phyloP scores from a whole-genome alignment of 352 stramenopile species.

The Phytophthora vignae region DNA sequence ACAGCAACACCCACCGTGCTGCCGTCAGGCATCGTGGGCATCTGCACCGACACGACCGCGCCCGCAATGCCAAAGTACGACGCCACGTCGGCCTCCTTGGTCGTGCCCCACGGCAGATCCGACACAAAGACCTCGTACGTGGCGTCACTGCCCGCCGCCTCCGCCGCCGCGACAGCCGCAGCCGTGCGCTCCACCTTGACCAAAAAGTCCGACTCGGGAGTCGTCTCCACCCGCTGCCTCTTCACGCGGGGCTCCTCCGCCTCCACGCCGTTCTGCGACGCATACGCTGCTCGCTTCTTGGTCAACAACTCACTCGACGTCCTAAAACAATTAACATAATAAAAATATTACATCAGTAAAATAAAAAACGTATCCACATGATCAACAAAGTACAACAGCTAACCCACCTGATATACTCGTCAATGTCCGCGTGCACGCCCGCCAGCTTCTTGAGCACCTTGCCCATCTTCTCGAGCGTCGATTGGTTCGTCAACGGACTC shows the following conservation, averaged over 20 bases:
- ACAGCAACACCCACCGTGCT: constrained; percentile 76
- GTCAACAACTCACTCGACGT: constrained; percentile 48
- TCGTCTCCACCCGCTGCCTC: constrained; percentile 39
- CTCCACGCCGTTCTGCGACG: constrained; percentile 1
- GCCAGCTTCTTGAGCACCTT: constrained; percentile 50
- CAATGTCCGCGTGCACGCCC: constrained; percentile 52
- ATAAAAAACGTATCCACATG: too few relatives aligned
- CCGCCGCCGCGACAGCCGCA: constrained; percentile 25
- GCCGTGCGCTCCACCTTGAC: constrained; percentile 64
- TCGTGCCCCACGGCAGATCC: constrained; percentile 66
- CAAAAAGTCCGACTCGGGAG: constrained; percentile 32
- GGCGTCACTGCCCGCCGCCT: constrained; percentile 16
- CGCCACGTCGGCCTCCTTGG: constrained; percentile 55
- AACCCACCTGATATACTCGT: constrained; percentile 66
- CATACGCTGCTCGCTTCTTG: constrained; percentile 43
- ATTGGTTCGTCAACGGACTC: constrained; percentile 44
- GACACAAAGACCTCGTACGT: constrained; percentile 69
- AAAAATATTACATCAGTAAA: too few relatives aligned
- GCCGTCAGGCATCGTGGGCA: constrained; percentile 76
- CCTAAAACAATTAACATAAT: constrained; percentile 15
- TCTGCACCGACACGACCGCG: constrained; percentile 59
- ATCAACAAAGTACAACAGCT: too few relatives aligned
- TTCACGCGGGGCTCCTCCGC: constrained; percentile 42
- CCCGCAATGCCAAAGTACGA: constrained; percentile 74
- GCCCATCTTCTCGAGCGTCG: constrained; percentile 49